phyloP scores from a whole-genome alignment of 2,329 filamentous ascomycete genomes.

The Zasmidium angulare region DNA sequence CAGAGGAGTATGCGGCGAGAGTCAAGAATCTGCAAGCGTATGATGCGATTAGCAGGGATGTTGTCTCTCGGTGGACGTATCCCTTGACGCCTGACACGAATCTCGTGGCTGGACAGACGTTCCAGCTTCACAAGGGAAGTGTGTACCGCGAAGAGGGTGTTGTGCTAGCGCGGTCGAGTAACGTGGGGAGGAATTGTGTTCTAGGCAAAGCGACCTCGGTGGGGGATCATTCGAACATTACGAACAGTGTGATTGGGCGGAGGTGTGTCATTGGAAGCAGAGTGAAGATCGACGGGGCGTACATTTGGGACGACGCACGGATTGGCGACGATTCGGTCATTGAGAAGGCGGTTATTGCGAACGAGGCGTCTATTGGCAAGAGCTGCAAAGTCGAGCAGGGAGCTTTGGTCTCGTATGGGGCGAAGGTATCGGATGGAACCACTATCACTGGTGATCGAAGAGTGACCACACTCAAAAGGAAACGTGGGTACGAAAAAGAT shows the following conservation, averaged over 20 bases:
- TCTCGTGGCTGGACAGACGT: constrained; percentile 73
- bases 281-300: constrained; percentile 74
- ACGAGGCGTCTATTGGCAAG: constrained; percentile 69
- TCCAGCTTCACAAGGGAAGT: constrained; percentile 66
- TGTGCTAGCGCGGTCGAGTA: constrained; percentile 68
- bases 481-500: constrained; percentile 44
- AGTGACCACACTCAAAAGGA: constrained; percentile 49
- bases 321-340: constrained; percentile 75
- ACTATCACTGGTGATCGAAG: constrained; percentile 44
- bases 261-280: constrained; percentile 84
- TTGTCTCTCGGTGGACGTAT: constrained; percentile 84
- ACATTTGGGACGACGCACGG: constrained; percentile 81
- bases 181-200: constrained; percentile 67
- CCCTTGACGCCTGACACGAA: constrained; percentile 90
- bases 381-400: constrained; percentile 69
- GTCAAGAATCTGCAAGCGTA: constrained; percentile 86
- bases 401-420: constrained; percentile 76
- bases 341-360: constrained; percentile 72
- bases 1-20: constrained; percentile 80
- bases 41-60: constrained; percentile 81
- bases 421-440: constrained; percentile 65
- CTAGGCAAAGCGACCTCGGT: constrained; percentile 76
- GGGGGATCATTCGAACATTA: constrained; percentile 68
- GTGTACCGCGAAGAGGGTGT: constrained; percentile 80
- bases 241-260: constrained; percentile 77